Conservation (phyloP, 2,329 filamentous ascomycete genomes). For the Zymoseptoria ardabiliae region DNA sequence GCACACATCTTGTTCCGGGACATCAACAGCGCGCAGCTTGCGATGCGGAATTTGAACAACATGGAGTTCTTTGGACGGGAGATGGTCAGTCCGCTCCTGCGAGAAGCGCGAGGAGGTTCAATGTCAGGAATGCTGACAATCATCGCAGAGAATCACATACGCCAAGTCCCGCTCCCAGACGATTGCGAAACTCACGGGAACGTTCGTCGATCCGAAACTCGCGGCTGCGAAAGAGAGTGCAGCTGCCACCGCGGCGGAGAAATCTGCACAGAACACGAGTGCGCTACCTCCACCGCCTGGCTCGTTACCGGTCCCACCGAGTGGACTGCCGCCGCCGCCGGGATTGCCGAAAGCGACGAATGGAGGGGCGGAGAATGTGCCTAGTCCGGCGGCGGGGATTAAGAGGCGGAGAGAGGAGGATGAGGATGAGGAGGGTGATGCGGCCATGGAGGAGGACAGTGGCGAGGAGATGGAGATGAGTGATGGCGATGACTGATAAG, state of each 20-base stretch:
- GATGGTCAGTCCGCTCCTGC: slow-evolving; percentile 56
- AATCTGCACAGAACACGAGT: slow-evolving; percentile 11
- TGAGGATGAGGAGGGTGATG: slow-evolving; percentile 34
- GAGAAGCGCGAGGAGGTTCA: background rate
- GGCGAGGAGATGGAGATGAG: slow-evolving; percentile 59
- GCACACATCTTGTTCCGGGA: slow-evolving; percentile 90
- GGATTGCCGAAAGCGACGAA: slow-evolving; percentile 22
- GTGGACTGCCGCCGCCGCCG: slow-evolving; percentile 18
- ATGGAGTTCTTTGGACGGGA: slow-evolving; percentile 78
- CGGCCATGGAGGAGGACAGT: slow-evolving; percentile 41
- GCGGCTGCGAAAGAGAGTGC: slow-evolving; percentile 15
- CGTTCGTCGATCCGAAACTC: slow-evolving; percentile 61
- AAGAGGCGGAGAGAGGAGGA: slow-evolving; percentile 37
- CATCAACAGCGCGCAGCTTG: slow-evolving; percentile 83
- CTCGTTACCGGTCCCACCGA: slow-evolving; percentile 22
- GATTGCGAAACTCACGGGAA: slow-evolving; percentile 85
- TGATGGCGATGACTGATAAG: slow-evolving; percentile 56
- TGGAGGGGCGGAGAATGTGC: slow-evolving; percentile 40
- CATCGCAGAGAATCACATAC: slow-evolving; percentile 73
- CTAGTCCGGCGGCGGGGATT: slow-evolving; percentile 49
- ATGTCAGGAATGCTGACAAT: slow-evolving; percentile 6
- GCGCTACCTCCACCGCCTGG: slow-evolving; percentile 17
- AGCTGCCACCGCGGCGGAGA: slow-evolving; percentile 10
- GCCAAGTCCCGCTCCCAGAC: slow-evolving; percentile 83
- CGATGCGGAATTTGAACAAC: slow-evolving; percentile 81